Evolutionary conservation across 2,329 filamentous ascomycete genomes (phyloP).

Genomic region (Fusarium incarnatum): DNA sequence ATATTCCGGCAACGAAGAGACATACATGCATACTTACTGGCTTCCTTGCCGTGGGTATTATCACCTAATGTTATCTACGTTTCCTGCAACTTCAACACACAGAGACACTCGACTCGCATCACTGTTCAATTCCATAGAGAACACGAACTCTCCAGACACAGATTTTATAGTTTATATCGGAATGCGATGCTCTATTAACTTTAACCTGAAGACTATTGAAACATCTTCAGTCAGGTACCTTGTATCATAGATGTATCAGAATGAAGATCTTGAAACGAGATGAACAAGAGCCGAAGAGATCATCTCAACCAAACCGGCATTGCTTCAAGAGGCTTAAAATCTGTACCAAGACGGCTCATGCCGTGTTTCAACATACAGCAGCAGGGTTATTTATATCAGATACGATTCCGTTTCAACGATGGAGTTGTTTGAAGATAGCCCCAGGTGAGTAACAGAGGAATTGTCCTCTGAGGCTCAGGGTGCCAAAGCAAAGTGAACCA

Average conservation of each 20-base stretch:
- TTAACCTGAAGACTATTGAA: neutral
- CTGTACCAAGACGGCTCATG: neutral
- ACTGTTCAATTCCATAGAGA: neutral
- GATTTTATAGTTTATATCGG: no score
- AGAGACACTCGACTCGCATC: neutral
- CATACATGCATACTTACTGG: neutral
- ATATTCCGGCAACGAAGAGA: neutral
- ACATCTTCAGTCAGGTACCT: neutral
- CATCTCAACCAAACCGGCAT: neutral
- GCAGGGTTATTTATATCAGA: neutral
- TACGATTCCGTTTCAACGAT: neutral
- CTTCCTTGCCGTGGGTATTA: neutral
- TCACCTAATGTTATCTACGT: neutral
- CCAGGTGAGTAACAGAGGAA: neutral
- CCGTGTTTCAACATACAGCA: neutral
- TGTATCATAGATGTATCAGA: neutral
- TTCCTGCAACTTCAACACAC: neutral
- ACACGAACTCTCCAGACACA: neutral
- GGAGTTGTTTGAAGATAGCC: neutral
- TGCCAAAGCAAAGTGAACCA: no score
- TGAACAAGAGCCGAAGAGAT: neutral
- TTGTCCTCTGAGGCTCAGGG: no score
- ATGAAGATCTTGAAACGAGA: constrained; percentile 4
- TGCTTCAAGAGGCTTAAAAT: neutral
- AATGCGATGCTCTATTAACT: neutral